A percentile compares a stretch with the other conserved stretches of the same genome.
Evolutionary conservation across 2,329 filamentous ascomycete genomes (phyloP).

Genomic region (Ophiostoma pallidulum): DNA sequence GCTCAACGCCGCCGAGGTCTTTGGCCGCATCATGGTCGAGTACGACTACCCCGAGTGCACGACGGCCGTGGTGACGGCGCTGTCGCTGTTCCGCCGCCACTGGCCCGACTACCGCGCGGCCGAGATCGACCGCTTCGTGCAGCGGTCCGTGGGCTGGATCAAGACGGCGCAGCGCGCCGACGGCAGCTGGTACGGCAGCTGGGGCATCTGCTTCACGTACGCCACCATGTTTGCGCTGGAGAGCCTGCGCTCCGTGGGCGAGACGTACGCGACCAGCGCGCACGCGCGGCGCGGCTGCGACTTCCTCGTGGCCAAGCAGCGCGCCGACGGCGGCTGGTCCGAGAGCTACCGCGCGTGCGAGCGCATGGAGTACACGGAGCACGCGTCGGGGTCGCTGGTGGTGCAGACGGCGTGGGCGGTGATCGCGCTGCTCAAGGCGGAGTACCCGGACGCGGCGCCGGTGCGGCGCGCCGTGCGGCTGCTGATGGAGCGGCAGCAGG

Average conservation of each 20-base stretch:
- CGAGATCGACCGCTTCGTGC: conserved; percentile 67
- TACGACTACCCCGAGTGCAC: conserved; percentile 98
- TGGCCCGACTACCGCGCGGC: conserved; percentile 70
- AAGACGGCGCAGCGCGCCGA: conserved; percentile 66
- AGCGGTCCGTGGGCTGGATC: conserved; percentile 71
- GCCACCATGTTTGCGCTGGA: conserved; percentile 94
- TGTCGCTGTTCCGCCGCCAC: conserved; percentile 70
- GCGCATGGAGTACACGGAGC: conserved; percentile 63
- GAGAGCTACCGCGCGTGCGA: conserved; percentile 90
- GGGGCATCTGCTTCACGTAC: conserved; percentile 98
- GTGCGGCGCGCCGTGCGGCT: conserved; percentile 67
- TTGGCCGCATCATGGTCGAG: conserved; percentile 95
- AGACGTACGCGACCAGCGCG: conserved; percentile 66
- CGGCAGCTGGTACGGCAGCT: conserved; percentile 95
- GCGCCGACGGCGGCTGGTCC: conserved; percentile 88
- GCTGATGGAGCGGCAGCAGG: conserved; percentile 75
- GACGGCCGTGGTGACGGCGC: conserved; percentile 80
- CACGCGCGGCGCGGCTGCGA: conserved; percentile 67
- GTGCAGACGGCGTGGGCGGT: conserved; percentile 91
- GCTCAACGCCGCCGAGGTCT: conserved; percentile 93
- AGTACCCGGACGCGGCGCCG: conserved; percentile 64
- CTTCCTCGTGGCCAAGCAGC: conserved; percentile 77
- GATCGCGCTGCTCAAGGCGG: conserved; percentile 72
- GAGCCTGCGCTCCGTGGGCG: conserved; percentile 69
- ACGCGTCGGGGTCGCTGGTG: conserved; percentile 68